phyloP scores from a whole-genome alignment of 345 rosid species.

The Nephelium lappaceum region DNA sequence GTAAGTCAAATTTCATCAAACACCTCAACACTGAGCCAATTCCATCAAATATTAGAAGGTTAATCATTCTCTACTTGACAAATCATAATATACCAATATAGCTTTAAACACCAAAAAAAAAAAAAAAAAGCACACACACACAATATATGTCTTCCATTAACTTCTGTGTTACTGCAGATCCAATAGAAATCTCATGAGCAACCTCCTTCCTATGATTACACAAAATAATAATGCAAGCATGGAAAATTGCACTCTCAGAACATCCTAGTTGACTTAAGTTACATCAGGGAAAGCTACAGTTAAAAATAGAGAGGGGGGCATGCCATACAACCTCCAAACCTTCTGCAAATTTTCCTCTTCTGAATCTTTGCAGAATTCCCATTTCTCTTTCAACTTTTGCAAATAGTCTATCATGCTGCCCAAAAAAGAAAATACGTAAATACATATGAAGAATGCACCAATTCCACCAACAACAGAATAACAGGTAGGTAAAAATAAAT shows the following conservation, averaged over 20 bases:
- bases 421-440: conserved; percentile 34
- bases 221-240: background rate
- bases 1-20: background rate
- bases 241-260: background rate
- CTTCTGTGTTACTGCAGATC: background rate
- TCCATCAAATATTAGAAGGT: background rate
- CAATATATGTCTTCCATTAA: conserved; percentile 10
- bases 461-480: background rate
- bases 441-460: conserved; percentile 18
- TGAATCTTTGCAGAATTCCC: conserved; percentile 74
- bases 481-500: background rate
- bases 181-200: background rate
- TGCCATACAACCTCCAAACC: conserved; percentile 62
- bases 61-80: background rate
- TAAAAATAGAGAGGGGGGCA: conserved; percentile 6
- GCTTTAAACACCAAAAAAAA: background rate
- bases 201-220: background rate
- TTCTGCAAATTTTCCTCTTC: conserved; percentile 57
- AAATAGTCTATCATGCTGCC: conserved; percentile 75
- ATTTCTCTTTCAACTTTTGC: conserved; percentile 72
- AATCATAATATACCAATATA: background rate
- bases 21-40: conserved; percentile 9
- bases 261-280: background rate
- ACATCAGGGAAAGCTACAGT: background rate
- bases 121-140: too few relatives aligned